Evolutionary conservation across 805 yeast genomes (phyloP).

Genomic region (Danielia reshetovae): DNA sequence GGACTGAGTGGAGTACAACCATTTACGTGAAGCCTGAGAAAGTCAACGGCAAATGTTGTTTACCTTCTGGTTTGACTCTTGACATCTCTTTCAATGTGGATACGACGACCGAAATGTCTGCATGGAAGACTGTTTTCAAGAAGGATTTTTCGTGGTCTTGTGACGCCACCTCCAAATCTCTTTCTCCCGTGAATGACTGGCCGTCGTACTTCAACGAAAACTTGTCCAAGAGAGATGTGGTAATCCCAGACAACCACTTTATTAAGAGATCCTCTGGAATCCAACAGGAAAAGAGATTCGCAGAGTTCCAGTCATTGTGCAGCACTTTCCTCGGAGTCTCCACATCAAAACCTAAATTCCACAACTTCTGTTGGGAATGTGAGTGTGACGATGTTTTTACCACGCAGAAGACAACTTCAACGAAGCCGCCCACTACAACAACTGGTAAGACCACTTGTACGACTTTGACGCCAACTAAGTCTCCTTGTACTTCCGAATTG

Average conservation of each 20-base stretch:
- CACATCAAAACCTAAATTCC: constrained; percentile 1
- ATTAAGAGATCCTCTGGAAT: constrained; percentile 3
- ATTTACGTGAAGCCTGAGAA: constrained; percentile 5
- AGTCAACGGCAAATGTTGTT: constrained; percentile 5
- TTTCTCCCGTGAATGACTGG: constrained; percentile 2
- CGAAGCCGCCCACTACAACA: neutral
- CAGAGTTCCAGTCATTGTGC: constrained; percentile 1
- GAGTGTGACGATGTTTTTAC: neutral
- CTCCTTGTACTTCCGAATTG: too few species aligned
- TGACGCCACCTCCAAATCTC: neutral
- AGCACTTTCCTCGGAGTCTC: neutral
- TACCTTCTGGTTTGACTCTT: constrained; percentile 6
- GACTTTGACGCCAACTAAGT: neutral
- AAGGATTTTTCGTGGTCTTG: constrained; percentile 3
- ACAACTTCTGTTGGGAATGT: constrained; percentile 8
- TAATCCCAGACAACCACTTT: constrained; percentile 1
- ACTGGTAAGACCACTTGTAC: neutral
- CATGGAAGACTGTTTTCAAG: constrained; percentile 3
- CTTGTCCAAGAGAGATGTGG: constrained; percentile 4
- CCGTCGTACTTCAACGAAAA: constrained; percentile 1
- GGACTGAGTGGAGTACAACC: constrained; percentile 8
- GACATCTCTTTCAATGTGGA: constrained; percentile 3
- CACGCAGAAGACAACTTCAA: neutral
- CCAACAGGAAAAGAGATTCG: constrained; percentile 3
- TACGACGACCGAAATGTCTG: constrained; percentile 1